Evolutionary conservation across 768 basidiomycete genomes (phyloP).

Genomic region (Obba rivulosa): DNA sequence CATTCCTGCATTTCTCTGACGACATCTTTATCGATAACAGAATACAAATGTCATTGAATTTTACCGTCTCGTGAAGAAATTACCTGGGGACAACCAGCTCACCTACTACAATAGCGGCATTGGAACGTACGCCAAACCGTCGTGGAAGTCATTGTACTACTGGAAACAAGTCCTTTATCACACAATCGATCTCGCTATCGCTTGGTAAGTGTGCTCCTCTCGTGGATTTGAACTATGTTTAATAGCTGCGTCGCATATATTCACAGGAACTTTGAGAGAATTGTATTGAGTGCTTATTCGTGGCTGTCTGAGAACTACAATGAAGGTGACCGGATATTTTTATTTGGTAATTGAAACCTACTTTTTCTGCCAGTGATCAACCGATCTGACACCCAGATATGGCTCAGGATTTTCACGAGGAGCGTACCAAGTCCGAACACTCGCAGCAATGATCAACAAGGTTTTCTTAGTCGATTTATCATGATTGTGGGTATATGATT

Average conservation of each 20-base stretch:
- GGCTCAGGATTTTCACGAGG: slow-evolving; percentile 37
- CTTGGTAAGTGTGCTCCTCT: slow-evolving; percentile 3
- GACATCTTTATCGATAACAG: not conserved
- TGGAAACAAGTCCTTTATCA: not conserved
- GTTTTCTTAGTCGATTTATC: slow-evolving; percentile 9
- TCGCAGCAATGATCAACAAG: slow-evolving; percentile 37
- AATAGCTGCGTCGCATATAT: not conserved
- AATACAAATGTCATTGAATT: slow-evolving; percentile 14
- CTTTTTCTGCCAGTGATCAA: not conserved
- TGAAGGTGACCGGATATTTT: slow-evolving; percentile 29
- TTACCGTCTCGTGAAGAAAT: slow-evolving; percentile 8
- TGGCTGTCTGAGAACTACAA: slow-evolving; percentile 28
- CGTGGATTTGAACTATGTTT: not conserved
- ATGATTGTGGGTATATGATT: not conserved
- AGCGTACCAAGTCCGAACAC: slow-evolving; percentile 35
- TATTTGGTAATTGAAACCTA: slow-evolving; percentile 25
- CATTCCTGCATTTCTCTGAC: not conserved
- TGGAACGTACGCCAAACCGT: slow-evolving; percentile 14
- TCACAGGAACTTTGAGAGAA: slow-evolving; percentile 16
- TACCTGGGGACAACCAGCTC: slow-evolving; percentile 5
- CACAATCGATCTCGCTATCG: slow-evolving; percentile 11
- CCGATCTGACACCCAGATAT: not conserved
- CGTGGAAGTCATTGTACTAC: not conserved
- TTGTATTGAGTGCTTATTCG: slow-evolving; percentile 20
- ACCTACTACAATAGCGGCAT: slow-evolving; percentile 20